Percentiles rank a stretch among this genome's conserved stretches.
These are phyloP conservation scores for Sporobolomyces pararoseus DNA, from an alignment of 768 basidiomycete genomes.

Conservation along the genomic window DNA sequence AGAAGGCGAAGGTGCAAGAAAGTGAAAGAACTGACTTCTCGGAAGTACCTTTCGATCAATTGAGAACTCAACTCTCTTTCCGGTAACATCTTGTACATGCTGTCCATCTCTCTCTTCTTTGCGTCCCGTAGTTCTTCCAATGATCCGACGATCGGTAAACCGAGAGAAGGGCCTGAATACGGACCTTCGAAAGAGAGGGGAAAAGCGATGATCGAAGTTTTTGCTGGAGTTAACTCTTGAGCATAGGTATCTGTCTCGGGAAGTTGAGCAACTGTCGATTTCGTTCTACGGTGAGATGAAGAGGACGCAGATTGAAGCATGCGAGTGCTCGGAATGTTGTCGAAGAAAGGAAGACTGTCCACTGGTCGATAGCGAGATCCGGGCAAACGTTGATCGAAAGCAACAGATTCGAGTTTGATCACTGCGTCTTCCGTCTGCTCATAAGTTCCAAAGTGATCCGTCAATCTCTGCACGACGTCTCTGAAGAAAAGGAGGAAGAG, in stretches of 20 bases:
- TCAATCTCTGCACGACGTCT: not conserved
- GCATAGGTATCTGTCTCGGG: not conserved
- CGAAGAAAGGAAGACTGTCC: constrained; percentile 34
- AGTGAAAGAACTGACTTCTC: not conserved
- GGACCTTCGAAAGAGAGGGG: constrained; percentile 29
- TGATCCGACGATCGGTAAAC: constrained; percentile 14
- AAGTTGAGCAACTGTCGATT: not conserved
- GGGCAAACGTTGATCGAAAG: constrained; percentile 19
- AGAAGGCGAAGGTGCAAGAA: not conserved
- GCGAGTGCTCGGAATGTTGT: constrained; percentile 6
- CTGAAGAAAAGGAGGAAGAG: not conserved
- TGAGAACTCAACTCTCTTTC: not conserved
- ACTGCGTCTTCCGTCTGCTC: constrained; percentile 38
- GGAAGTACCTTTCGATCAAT: constrained; percentile 26
- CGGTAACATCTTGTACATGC: constrained; percentile 6
- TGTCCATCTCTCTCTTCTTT: not conserved
- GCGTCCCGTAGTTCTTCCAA: constrained; percentile 7
- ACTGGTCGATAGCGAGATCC: constrained; percentile 15
- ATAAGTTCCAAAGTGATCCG: not conserved
- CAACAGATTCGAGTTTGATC: constrained; percentile 32
- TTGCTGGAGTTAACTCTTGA: constrained; percentile 19
- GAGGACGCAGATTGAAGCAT: not conserved
- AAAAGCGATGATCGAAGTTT: constrained; percentile 23
- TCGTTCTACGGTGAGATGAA: not conserved
- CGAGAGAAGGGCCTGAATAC: constrained; percentile 6